Percentiles rank a stretch among this genome's conserved stretches.
Conservation (phyloP, 345 rosid genomes). For the Chamaenerion angustifolium region DNA sequence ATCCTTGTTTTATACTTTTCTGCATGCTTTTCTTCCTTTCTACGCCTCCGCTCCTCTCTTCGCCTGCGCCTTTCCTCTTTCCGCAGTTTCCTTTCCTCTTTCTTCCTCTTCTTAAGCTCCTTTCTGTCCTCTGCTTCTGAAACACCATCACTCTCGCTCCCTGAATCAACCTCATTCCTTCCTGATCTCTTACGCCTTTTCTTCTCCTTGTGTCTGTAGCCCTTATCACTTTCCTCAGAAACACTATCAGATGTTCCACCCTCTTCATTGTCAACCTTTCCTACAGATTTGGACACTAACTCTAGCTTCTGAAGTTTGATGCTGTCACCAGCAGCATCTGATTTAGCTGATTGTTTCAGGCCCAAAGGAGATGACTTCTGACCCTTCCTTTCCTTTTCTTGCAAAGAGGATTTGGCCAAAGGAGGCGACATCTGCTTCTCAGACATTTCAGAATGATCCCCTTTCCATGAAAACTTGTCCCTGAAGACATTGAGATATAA, state of each 20-base stretch:
- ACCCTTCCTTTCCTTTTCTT: slow-evolving; percentile 7
- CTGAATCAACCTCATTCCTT: slow-evolving; percentile 43
- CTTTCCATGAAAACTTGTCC: slow-evolving; percentile 30
- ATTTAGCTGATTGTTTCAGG: slow-evolving; percentile 27
- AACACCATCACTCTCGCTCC: slow-evolving; percentile 44
- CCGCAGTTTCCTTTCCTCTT: slow-evolving; percentile 65
- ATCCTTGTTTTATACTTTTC: slow-evolving; percentile 49
- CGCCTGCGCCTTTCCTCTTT: slow-evolving; percentile 79
- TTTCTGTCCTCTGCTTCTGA: slow-evolving; percentile 69
- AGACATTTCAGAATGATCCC: slow-evolving; percentile 15
- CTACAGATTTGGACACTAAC: slow-evolving; percentile 15
- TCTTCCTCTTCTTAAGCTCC: slow-evolving; percentile 77
- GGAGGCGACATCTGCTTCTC: slow-evolving; percentile 30
- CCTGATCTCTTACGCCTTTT: slow-evolving; percentile 49
- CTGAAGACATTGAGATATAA: slow-evolving; percentile 27
- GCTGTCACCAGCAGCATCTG: slow-evolving; percentile 14
- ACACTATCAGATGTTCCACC: slow-evolving; percentile 30
- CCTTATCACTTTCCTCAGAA: slow-evolving; percentile 39
- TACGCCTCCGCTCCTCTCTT: slow-evolving; percentile 63
- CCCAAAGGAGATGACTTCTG: slow-evolving; percentile 7
- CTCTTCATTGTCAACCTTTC: slow-evolving; percentile 29
- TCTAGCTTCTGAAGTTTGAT: slow-evolving; percentile 15
- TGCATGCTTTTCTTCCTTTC: slow-evolving; percentile 60
- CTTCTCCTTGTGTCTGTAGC: slow-evolving; percentile 32
- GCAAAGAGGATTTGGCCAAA: slow-evolving; percentile 15